phyloP scores from a whole-genome alignment of 805 yeast species.

The Lipomyces spencermartinsiae region DNA sequence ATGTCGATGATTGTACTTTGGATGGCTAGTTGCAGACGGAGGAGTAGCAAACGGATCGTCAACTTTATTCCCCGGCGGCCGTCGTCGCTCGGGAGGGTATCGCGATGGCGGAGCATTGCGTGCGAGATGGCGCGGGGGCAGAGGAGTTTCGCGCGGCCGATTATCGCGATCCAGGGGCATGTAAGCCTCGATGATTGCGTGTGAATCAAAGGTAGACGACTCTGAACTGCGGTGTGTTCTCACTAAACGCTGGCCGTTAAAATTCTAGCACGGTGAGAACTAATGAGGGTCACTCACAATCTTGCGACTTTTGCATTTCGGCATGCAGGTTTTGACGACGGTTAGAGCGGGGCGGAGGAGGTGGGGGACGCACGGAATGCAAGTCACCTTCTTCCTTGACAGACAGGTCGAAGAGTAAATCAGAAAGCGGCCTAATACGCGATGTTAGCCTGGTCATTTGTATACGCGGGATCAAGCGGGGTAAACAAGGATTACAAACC shows the following conservation, averaged over 20 bases:
- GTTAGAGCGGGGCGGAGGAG: constrained; percentile 24
- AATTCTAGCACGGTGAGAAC: too few species aligned
- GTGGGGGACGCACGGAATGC: constrained; percentile 12
- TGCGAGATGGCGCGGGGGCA: background rate
- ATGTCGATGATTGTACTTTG: constrained; percentile 13
- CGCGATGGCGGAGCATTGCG: background rate
- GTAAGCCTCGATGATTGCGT: constrained; percentile 9
- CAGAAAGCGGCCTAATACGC: constrained; percentile 19
- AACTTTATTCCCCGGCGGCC: constrained; percentile 8
- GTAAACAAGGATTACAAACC: background rate
- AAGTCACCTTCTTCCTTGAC: constrained; percentile 9
- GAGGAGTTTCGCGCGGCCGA: background rate
- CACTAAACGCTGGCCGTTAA: background rate
- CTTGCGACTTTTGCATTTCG: background rate
- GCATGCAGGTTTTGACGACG: constrained; percentile 9
- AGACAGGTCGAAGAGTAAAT: constrained; percentile 24
- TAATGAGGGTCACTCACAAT: background rate
- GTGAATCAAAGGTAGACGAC: constrained; percentile 4
- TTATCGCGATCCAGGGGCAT: constrained; percentile 22
- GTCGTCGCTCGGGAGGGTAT: background rate
- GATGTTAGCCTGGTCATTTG: background rate
- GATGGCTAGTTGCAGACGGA: constrained; percentile 1
- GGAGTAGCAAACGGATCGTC: constrained; percentile 23
- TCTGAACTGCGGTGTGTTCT: constrained; percentile 1
- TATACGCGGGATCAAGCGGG: background rate